These are phyloP conservation scores for Lachnellula subtilissima DNA, from an alignment of 2,329 filamentous ascomycete genomes.

Conservation along the genomic window DNA sequence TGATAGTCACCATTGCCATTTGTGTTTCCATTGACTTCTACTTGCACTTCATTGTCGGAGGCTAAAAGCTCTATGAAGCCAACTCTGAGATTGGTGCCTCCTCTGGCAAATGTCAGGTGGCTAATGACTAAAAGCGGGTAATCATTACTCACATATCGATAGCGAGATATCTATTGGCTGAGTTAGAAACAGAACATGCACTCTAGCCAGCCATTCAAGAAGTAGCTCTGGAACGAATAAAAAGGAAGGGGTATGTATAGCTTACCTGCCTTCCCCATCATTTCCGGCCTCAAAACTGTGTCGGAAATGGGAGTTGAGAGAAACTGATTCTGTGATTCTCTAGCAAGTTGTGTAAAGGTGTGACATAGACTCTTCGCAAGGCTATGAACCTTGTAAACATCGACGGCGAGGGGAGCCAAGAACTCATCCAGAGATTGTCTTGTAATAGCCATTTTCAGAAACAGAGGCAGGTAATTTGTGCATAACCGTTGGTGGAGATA, in stretches of 20 bases:
- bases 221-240: slow-evolving; percentile 3
- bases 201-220: neutral
- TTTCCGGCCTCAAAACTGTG: slow-evolving; percentile 47
- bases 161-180: slow-evolving; percentile 48
- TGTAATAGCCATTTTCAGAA: slow-evolving; percentile 13
- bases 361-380: slow-evolving; percentile 45
- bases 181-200: slow-evolving; percentile 10
- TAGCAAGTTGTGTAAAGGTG: slow-evolving; percentile 47
- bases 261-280: slow-evolving; percentile 46
- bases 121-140: neutral
- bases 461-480: neutral
- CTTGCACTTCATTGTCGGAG: slow-evolving; percentile 16
- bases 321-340: slow-evolving; percentile 51
- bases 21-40: neutral
- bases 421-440: slow-evolving; percentile 37
- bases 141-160: slow-evolving; percentile 57
- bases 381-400: slow-evolving; percentile 40
- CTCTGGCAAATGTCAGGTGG: slow-evolving; percentile 42
- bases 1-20: neutral
- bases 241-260: neutral
- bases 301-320: slow-evolving; percentile 58
- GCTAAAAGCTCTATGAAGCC: slow-evolving; percentile 60
- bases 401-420: slow-evolving; percentile 46
- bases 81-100: slow-evolving; percentile 64
- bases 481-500: neutral